Base-by-base conservation (phyloP, 2,329 filamentous ascomycete species). In the Alternaria viburni region DNA sequence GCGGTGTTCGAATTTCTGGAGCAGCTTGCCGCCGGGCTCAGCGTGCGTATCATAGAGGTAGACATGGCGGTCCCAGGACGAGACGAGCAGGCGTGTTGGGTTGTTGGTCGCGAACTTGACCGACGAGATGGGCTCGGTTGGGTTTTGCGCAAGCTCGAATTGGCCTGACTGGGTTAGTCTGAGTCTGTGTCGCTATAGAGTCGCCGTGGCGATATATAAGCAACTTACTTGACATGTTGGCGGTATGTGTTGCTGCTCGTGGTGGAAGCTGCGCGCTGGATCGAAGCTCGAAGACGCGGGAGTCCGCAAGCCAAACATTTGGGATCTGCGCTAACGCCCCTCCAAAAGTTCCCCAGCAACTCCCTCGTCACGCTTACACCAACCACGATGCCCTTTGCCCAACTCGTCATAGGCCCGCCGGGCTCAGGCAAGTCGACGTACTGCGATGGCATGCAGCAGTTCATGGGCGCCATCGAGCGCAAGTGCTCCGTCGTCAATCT, bases 391-490 rank as follows among this genome's bases (percentile, higher is more conserved):
- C 86, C 86, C 6, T 88, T 88, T 62, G 85, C 84, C n/a, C 92
- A 97, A 83, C 89, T 97, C 46, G 89, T 97, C 41, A 89, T 97
- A 73, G 96, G 96, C n/a, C 95, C 94, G 70, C 96, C 96, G 7
- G 96, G 96, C 74, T 90, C 93, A 28, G 96, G 96, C 65, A 99
- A 99, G 83, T 97, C 93, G 69, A 99, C 96, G 8, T 97, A 97
- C 80, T 98, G 95, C 85, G 93, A 98, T 89, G 96, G 96, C 77
- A 97, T 99, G 92, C 93, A 97, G 77, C 96, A 99, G 83, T 99
- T 99, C 83, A 91, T 98, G 86, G 91, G 91, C 69, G 95, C 96
- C 67, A 97, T 99, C 78, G 93, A 94, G 64, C 91, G 96, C 60
- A 94, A 96, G 80, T 97, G 93, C 84, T 96, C 93, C 15, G 90